Evolutionary conservation across 805 yeast species (phyloP), one percentile per base, ranked within the genome.

Genomic region (Suhomyces emberorum): DNA sequence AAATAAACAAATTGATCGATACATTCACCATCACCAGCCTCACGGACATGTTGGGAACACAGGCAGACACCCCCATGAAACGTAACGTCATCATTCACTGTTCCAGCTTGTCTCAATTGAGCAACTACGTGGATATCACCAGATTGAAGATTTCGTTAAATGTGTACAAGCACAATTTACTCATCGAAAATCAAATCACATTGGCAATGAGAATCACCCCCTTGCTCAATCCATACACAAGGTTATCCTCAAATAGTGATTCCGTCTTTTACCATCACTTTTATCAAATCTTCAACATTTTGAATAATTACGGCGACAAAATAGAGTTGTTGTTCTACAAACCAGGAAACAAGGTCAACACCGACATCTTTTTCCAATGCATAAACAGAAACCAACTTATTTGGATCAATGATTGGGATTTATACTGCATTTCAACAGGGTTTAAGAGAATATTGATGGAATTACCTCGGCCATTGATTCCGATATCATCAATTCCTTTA

Each of bases 61-160:
- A 68, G 61, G 43, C 80, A 81, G 26, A 27, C 30, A 32, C 9
- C 7, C n/a, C 15, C 17, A 11, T 11, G n/a, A 18, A 15, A 8
- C 26, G 27, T 15, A 44, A 34, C 24, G 30, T 41, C 12, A 69
- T 72, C 27, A 55, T 71, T 11, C 79, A 76, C 49, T 70, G 79
- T 21, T 48, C 66, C 4, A 61, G 64, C 30, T 56, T 83, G 23
- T 61, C 77, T n/a, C 78, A 74, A 24, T 64, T 83, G 28, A 74
- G 85, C 4, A 65, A 68, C 23, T 58, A 72, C 43, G 65, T 89
- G 15, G 96, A 89, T 57, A 77, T 91, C 28, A 82, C 95, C 3
- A 72, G 72, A 37, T 60, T 91, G 30, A 80, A 89, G 45, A 81
- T 91, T 28, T 81, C 89, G 2, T 70, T 89, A 28, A 76, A 78